phyloP scores from a whole-genome alignment of 257 asterid species.

The Perilla frutescens region DNA sequence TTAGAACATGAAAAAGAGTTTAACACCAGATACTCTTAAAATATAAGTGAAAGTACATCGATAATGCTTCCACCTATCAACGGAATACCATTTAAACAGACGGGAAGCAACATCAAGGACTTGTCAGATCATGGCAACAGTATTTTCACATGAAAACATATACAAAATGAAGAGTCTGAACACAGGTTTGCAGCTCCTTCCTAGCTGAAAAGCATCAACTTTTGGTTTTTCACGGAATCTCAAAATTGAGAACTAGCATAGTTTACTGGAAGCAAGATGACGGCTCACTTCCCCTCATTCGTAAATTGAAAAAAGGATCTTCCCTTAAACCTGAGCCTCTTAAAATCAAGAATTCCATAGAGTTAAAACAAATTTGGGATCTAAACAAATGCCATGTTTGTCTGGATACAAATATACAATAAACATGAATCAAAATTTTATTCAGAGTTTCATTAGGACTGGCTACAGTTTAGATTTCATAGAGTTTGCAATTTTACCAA shows the following conservation, averaged over 20 bases:
- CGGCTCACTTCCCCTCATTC: background rate
- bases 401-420: background rate
- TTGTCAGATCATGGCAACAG: background rate
- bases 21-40: constrained; percentile 20
- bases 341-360: constrained; percentile 19
- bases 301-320: background rate
- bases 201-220: background rate
- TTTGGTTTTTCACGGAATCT: background rate
- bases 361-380: background rate
- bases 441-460: background rate
- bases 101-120: background rate
- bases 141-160: background rate
- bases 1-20: constrained; percentile 30
- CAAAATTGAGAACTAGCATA: constrained; percentile 29
- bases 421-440: background rate
- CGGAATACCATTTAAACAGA: too few species aligned
- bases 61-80: background rate
- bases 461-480: background rate
- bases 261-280: constrained; percentile 6
- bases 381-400: background rate
- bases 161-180: background rate
- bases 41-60: constrained; percentile 3
- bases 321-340: background rate
- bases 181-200: background rate
- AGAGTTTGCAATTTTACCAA: background rate